Evolutionary conservation across 345 rosid species (phyloP).

Genomic region (Populus nigra): DNA sequence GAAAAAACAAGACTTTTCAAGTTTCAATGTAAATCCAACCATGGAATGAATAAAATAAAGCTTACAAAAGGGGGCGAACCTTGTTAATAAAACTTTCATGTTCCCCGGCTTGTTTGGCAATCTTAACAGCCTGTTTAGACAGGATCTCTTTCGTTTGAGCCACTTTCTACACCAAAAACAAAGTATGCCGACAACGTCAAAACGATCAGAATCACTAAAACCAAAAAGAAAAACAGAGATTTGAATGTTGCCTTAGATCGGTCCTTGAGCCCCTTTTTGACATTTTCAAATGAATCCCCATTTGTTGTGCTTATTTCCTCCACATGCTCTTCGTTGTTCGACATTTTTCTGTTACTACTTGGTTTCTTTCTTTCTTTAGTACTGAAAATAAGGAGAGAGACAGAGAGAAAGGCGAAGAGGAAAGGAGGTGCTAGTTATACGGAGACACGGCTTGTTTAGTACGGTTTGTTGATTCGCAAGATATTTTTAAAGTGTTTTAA

Average conservation of each 20-base stretch:
- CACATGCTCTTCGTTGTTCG: slow-evolving; percentile 38
- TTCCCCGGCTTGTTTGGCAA: slow-evolving; percentile 92
- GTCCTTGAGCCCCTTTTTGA: slow-evolving; percentile 51
- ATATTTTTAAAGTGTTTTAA: too few relatives aligned
- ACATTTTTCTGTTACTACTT: slow-evolving; percentile 29
- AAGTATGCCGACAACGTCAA: slow-evolving; percentile 20
- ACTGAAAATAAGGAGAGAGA: background rate
- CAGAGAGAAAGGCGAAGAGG: background rate
- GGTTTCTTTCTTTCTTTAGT: background rate
- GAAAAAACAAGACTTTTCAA: background rate
- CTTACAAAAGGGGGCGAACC: slow-evolving; percentile 30
- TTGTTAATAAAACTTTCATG: slow-evolving; percentile 84
- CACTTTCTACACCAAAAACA: slow-evolving; percentile 51
- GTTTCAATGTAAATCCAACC: background rate
- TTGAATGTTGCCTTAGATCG: slow-evolving; percentile 54
- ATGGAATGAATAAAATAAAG: background rate
- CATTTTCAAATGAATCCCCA: slow-evolving; percentile 40
- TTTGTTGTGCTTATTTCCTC: slow-evolving; percentile 37
- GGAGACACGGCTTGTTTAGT: too few relatives aligned
- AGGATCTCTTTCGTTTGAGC: slow-evolving; percentile 69
- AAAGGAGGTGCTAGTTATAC: background rate
- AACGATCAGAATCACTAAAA: background rate
- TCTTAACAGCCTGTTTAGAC: slow-evolving; percentile 87
- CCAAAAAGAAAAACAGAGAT: slow-evolving; percentile 1
- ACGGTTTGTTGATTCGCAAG: too few relatives aligned